Evolutionary conservation across 1,284 basidiomycete genomes (phyloP).

Genomic region (Boletellus deceptivus): DNA sequence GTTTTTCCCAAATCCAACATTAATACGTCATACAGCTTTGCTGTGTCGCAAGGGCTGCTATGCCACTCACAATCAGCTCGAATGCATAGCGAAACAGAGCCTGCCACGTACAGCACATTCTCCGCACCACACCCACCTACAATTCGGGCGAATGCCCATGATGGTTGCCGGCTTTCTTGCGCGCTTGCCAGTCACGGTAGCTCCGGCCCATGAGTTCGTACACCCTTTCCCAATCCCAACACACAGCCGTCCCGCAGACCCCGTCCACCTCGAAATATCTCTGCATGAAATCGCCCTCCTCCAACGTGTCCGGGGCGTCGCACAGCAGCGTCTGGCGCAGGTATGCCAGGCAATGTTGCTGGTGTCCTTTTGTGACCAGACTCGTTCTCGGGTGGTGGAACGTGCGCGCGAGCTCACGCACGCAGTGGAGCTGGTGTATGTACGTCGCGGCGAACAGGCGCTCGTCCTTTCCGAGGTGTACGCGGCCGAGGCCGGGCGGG

Average conservation of each 20-base stretch:
- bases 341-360: slow-evolving; percentile 7
- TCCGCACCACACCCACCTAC: not conserved
- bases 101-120: too few species aligned
- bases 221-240: slow-evolving; percentile 10
- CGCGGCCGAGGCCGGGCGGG: slow-evolving; percentile 10
- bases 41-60: too few species aligned
- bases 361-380: not conserved
- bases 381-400: slow-evolving; percentile 6
- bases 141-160: not conserved
- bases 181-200: slow-evolving; percentile 3
- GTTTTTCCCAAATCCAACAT: too few species aligned
- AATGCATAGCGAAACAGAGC: too few species aligned
- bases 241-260: slow-evolving; percentile 3
- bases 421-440: slow-evolving; percentile 10
- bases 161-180: not conserved
- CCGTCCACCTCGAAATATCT: slow-evolving; percentile 7
- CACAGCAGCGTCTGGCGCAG: slow-evolving; percentile 10
- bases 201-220: slow-evolving; percentile 2
- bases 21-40: too few species aligned
- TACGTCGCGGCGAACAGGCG: slow-evolving; percentile 8
- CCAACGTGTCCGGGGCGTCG: slow-evolving; percentile 7
- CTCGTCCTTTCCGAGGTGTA: slow-evolving; percentile 7
- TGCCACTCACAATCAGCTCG: too few species aligned
- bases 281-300: slow-evolving; percentile 12
- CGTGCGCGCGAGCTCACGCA: slow-evolving; percentile 9